Evolutionary conservation across 305 asterid species (phyloP).

Genomic region (Solanum chacoense): DNA sequence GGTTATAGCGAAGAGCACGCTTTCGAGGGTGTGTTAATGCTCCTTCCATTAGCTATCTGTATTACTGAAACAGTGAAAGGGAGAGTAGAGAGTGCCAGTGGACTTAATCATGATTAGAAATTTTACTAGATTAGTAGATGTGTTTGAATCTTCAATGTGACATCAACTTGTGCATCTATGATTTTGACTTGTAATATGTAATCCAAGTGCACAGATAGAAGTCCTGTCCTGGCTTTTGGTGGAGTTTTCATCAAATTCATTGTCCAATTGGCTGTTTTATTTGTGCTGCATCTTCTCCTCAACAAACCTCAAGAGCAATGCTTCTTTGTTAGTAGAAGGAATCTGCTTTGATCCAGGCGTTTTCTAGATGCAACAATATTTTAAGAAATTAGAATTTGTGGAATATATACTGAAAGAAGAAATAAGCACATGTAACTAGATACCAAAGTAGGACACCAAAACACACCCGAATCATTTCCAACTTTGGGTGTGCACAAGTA

Average conservation of each 20-base stretch:
- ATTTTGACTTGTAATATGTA: not conserved
- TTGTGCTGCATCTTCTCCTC: not conserved
- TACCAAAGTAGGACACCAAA: not conserved
- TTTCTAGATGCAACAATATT: not conserved
- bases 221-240: not conserved
- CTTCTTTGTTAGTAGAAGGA: not conserved
- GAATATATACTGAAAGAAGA: not conserved
- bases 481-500: not conserved
- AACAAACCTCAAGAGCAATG: not conserved
- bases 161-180: not conserved
- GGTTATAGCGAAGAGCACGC: not conserved
- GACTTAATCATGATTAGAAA: not conserved
- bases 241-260: not conserved
- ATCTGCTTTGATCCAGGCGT: not conserved
- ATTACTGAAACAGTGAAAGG: not conserved
- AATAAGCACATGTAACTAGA: not conserved
- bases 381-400: not conserved
- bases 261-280: not conserved
- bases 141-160: not conserved
- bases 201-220: not conserved
- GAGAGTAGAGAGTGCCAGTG: not conserved
- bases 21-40: not conserved
- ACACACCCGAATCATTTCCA: not conserved
- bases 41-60: not conserved
- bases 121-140: not conserved